These are phyloP conservation scores for Hypoxylon perforatum DNA, from an alignment of 495 filamentous ascomycete species.

Conservation along the genomic window DNA sequence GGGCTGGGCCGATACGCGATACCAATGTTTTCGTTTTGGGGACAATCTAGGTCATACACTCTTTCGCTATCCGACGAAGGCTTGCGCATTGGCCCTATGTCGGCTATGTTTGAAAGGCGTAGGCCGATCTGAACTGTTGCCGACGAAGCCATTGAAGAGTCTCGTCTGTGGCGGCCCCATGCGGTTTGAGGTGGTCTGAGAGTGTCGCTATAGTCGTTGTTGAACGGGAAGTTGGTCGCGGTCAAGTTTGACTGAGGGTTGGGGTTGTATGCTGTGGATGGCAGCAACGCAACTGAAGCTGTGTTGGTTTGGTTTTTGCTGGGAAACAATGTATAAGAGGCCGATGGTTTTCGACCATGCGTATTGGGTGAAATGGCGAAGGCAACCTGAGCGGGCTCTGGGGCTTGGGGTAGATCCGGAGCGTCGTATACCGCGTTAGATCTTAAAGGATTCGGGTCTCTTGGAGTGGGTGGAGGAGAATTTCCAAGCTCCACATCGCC, in stretches of 20 bases:
- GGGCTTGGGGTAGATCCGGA: constrained; percentile 38
- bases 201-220: constrained; percentile 28
- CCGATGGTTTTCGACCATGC: constrained; percentile 49
- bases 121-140: constrained; percentile 63
- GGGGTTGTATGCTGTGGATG: constrained; percentile 57
- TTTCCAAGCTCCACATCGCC: constrained; percentile 36
- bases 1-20: constrained; percentile 44
- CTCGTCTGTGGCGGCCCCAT: constrained; percentile 51
- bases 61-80: constrained; percentile 35
- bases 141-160: constrained; percentile 58
- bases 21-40: constrained; percentile 34
- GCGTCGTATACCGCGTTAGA: constrained; percentile 48
- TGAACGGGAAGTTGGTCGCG: constrained; percentile 6
- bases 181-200: constrained; percentile 57
- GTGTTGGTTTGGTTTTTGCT: constrained; percentile 43
- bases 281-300: constrained; percentile 49
- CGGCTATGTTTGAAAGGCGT: constrained; percentile 58
- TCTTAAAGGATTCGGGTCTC: constrained; percentile 45
- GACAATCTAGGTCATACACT: constrained; percentile 51
- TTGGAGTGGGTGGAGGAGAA: constrained; percentile 20
- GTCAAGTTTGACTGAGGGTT: constrained; percentile 28
- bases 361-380: constrained; percentile 23
- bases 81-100: constrained; percentile 49
- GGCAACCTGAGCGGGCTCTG: constrained; percentile 46
- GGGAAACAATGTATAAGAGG: constrained; percentile 56